Percentiles rank a stretch among this genome's conserved stretches.
phyloP scores from a whole-genome alignment of 768 basidiomycete genomes.

The Boletales sp. region DNA sequence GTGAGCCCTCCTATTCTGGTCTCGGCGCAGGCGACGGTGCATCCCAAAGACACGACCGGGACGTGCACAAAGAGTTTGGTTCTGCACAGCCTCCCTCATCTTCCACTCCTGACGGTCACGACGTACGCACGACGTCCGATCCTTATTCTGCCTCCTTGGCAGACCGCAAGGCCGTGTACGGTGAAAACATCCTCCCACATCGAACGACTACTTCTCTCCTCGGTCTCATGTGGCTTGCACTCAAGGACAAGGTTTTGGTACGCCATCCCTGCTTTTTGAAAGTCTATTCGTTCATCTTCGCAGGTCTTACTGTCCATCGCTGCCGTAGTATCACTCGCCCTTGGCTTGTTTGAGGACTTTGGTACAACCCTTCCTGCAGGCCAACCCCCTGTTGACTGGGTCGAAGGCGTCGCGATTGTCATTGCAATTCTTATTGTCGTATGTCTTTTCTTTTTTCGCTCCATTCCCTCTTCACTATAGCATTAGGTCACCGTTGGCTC shows the following conservation, averaged over 20 bases:
- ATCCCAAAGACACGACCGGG: conserved; percentile 33
- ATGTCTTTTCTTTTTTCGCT: conserved; percentile 21
- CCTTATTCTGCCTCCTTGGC: conserved; percentile 44
- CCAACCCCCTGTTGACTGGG: conserved; percentile 90
- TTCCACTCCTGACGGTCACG: conserved; percentile 8
- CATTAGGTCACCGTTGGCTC: conserved; percentile 82
- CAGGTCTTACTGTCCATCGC: conserved; percentile 89
- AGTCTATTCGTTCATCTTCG: conserved; percentile 5
- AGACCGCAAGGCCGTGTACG: conserved; percentile 66
- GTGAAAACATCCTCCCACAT: conserved; percentile 68
- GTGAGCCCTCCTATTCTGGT: conserved; percentile 6
- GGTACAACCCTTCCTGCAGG: conserved; percentile 57
- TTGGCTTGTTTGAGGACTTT: conserved; percentile 93
- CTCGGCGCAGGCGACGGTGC: conserved; percentile 30
- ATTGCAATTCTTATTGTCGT: conserved; percentile 75
- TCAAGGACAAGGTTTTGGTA: conserved; percentile 89
- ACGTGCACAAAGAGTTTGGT: not conserved
- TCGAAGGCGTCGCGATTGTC: conserved; percentile 87
- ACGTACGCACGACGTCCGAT: conserved; percentile 1
- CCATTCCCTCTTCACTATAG: not conserved
- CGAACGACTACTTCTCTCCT: conserved; percentile 69
- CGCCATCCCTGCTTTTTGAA: conserved; percentile 24
- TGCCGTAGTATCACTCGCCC: conserved; percentile 87
- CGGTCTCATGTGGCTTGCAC: conserved; percentile 77
- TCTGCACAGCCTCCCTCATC: conserved; percentile 5